Base-by-base conservation (phyloP, 768 basidiomycete species). In the Rubroboletus satanas region DNA sequence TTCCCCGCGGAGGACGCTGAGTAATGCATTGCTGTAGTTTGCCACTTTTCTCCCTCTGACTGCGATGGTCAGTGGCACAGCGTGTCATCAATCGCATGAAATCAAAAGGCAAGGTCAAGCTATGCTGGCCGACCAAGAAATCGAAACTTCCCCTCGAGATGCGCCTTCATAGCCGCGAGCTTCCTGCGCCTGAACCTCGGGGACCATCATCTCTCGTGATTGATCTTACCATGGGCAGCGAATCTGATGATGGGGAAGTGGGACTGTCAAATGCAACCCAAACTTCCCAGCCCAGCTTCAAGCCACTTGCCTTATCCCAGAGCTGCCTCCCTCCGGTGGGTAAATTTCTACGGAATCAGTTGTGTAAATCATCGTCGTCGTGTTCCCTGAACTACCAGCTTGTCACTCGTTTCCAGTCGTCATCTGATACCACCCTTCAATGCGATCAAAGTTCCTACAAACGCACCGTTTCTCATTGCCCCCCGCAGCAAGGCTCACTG, bases 81-180 rank as follows among this genome's bases (percentile, higher is more conserved):
- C 62, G 52, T 31, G 52, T 66, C n/a, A 68, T 68, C 32, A 59
- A 52, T 7, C 52, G 49, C 45, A 67, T 69, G 64, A 62, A 53
- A 41, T 71, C 64, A 11, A 69, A 65, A 29, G 66, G 65, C 32
- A 69, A 57, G 47, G 60, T 69, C 4, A 62, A 65, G 47, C 47
- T 64, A 7, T 52, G 26, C 49, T 52, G 60, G 14, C 64, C 58
- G 10, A 32, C 51, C 33, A 64, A 58, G 47, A 60, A 57, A 45
- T 49, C 60, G 37, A 55, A 54, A 17, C 32, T 9, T 55, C 50
- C 67, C 18, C 62, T 62, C 6, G 36, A 49, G 45, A 54, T 50
- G 54, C 67, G 54, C 23, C 58, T 64, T 12, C 59, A 31, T 18
- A 62, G 60, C n/a, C 21, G 45, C 48, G 26, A 53, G 37, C 52